Conservation (phyloP, 352 stramenopile species). For the Globisporangium nagaii region DNA sequence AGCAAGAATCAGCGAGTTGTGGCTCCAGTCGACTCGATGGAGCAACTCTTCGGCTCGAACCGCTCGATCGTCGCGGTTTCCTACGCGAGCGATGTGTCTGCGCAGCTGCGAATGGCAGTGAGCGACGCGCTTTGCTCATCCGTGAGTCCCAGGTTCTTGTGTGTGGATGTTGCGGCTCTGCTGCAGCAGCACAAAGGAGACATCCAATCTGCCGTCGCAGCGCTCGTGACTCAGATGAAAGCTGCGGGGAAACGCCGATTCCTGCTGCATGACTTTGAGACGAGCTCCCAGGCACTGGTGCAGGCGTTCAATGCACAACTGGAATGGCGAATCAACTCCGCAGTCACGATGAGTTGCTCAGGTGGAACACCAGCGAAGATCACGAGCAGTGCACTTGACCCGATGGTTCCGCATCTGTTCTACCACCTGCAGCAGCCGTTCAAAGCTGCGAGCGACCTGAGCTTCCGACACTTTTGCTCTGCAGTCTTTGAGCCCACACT, state of each 20-base stretch:
- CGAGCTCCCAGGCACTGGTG: slow-evolving; percentile 4
- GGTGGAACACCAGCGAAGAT: not conserved
- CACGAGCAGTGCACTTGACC: not conserved
- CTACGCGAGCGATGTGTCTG: not conserved
- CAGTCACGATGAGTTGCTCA: slow-evolving; percentile 11
- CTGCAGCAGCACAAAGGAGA: not conserved
- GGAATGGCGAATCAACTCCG: slow-evolving; percentile 19
- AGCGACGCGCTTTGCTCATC: not conserved
- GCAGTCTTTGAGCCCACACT: slow-evolving; percentile 28
- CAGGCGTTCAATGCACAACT: slow-evolving; percentile 11
- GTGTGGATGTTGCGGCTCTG: slow-evolving; percentile 25
- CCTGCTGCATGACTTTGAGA: slow-evolving; percentile 21
- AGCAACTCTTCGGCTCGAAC: not conserved
- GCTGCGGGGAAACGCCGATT: slow-evolving; percentile 17
- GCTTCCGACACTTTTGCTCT: slow-evolving; percentile 20
- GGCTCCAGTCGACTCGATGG: not conserved
- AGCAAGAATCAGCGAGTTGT: not conserved
- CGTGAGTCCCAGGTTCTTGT: slow-evolving; percentile 17
- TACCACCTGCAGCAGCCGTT: not conserved
- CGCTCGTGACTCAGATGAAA: slow-evolving; percentile 14
- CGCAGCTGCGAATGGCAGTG: not conserved
- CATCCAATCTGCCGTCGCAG: slow-evolving; percentile 2
- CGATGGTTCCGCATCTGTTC: not conserved
- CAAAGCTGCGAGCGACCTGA: not conserved
- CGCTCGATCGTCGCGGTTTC: not conserved